Percentiles rank a stretch among this genome's conserved stretches.
These are phyloP conservation scores for Gomphus sp. DNA, from an alignment of 1,284 basidiomycete genomes.

Conservation along the genomic window DNA sequence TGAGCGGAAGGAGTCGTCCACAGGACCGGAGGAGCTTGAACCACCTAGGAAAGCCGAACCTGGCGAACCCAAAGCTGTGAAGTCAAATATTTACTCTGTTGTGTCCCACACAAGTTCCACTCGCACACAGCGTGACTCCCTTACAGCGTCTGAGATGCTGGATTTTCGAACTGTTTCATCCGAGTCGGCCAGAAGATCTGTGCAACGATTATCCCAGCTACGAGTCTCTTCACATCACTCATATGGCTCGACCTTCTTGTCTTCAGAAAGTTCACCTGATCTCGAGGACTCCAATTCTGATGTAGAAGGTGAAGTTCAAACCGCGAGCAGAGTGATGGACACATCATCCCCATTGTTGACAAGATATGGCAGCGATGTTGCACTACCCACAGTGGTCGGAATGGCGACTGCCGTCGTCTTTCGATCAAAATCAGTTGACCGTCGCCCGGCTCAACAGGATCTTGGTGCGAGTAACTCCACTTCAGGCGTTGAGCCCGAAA, in stretches of 20 bases:
- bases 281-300: background rate
- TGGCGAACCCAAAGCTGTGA: background rate
- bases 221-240: background rate
- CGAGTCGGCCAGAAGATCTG: background rate
- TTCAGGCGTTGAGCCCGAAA: background rate
- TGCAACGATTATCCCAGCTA: background rate
- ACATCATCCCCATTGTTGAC: background rate
- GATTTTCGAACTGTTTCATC: background rate
- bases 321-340: background rate
- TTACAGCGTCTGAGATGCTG: background rate
- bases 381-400: background rate
- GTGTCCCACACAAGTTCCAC: conserved; percentile 1
- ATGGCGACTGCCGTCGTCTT: background rate
- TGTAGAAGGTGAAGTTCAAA: background rate
- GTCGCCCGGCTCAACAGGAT: background rate
- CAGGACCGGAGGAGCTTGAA: background rate
- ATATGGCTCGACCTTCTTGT: background rate
- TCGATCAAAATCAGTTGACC: background rate
- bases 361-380: background rate
- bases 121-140: conserved; percentile 2
- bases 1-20: background rate
- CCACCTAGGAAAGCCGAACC: background rate
- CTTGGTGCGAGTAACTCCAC: background rate
- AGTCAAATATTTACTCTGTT: background rate
- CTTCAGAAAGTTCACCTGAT: background rate